Evolutionary conservation across 2,329 filamentous ascomycete genomes (phyloP).

Genomic region (Reticulascus tulasneorum): DNA sequence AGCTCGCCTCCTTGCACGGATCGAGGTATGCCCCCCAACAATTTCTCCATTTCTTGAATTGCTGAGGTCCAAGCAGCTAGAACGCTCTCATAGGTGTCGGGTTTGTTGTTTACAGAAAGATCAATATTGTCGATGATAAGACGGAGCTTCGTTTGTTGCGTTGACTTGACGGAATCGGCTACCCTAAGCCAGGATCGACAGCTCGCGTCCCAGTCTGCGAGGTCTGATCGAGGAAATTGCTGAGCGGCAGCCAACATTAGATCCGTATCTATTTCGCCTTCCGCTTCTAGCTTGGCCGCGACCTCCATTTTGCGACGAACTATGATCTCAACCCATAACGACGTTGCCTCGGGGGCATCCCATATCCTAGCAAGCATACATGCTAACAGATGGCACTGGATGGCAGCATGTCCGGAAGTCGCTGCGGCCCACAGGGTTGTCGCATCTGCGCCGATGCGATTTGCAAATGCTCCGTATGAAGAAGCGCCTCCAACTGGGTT

Average conservation of each 20-base stretch:
- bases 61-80: neutral
- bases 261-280: neutral
- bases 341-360: neutral
- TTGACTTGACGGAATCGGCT: neutral
- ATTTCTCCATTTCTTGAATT: neutral
- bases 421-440: slow-evolving; percentile 1
- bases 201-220: slow-evolving; percentile 1
- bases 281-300: neutral
- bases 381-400: neutral
- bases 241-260: neutral
- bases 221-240: neutral
- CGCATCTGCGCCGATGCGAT: neutral
- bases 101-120: neutral
- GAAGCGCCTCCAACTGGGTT: neutral
- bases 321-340: neutral
- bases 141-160: neutral
- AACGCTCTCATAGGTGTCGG: neutral
- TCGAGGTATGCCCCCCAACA: neutral
- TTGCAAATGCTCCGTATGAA: neutral
- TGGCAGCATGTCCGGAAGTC: neutral
- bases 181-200: neutral
- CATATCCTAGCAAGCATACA: neutral
- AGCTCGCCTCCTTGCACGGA: neutral
- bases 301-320: neutral
- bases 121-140: slow-evolving; percentile 1